Evolutionary conservation across 2,329 filamentous ascomycete species (phyloP).

Genomic region (Aspergillus sp.): DNA sequence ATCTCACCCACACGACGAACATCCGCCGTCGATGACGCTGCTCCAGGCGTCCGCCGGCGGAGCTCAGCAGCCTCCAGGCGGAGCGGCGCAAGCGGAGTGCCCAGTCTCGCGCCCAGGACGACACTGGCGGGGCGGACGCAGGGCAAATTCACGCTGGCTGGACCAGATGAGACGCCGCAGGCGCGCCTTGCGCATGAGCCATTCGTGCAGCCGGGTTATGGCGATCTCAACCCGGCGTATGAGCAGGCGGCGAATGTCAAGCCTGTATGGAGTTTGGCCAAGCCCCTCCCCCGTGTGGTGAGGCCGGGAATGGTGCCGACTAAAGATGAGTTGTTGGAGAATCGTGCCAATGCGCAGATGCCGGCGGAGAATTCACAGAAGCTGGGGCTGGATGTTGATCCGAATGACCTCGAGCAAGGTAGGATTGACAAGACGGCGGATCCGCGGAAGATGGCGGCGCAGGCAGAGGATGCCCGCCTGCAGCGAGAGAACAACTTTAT

Average conservation of each 20-base stretch:
- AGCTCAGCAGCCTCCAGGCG: constrained; percentile 15
- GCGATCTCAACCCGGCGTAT: constrained; percentile 51
- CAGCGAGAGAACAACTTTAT: constrained; percentile 38
- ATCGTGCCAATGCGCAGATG: constrained; percentile 22
- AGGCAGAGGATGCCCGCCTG: constrained; percentile 39
- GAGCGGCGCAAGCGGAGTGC: constrained; percentile 8
- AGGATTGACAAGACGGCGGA: constrained; percentile 34
- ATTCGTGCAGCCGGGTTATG: constrained; percentile 51
- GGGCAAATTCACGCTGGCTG: constrained; percentile 27
- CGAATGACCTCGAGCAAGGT: constrained; percentile 41
- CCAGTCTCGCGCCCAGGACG: constrained; percentile 20
- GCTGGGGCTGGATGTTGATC: constrained; percentile 34
- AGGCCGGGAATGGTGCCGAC: constrained; percentile 51
- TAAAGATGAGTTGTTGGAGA: constrained; percentile 32
- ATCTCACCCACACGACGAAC: constrained; percentile 10
- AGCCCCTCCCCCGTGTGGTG: constrained; percentile 51
- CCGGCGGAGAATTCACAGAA: constrained; percentile 28
- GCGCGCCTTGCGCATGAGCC: constrained; percentile 34
- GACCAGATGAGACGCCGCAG: constrained; percentile 27
- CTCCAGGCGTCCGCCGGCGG: constrained; percentile 12
- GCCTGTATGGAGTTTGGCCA: constrained; percentile 52
- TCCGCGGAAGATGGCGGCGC: constrained; percentile 38
- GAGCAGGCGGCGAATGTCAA: constrained; percentile 46
- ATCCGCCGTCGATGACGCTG: constrained; percentile 3
- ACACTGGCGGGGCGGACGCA: constrained; percentile 23